A percentile compares a stretch with the other conserved stretches of the same genome.
Conservation (phyloP, 2,329 filamentous ascomycete genomes). For the Truncatella angustata region DNA sequence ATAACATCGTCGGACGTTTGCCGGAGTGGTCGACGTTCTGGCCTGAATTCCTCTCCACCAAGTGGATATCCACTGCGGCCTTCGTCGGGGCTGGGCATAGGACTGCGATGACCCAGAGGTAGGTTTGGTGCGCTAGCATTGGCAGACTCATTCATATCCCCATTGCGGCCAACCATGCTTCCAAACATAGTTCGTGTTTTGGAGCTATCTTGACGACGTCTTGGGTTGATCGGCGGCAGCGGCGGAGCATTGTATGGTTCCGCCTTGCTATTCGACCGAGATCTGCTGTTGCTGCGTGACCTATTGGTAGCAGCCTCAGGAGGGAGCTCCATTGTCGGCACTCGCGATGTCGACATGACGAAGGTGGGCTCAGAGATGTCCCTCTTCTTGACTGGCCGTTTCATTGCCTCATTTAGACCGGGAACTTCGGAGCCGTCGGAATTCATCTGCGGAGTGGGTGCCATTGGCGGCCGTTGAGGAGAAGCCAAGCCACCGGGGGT, state of each 20-base stretch:
- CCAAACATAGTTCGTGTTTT: slow-evolving; percentile 39
- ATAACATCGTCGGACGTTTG: slow-evolving; percentile 43
- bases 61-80: slow-evolving; percentile 24
- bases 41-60: slow-evolving; percentile 39
- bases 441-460: slow-evolving; percentile 26
- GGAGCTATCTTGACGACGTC: slow-evolving; percentile 40
- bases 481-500: slow-evolving; percentile 31
- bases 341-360: slow-evolving; percentile 43
- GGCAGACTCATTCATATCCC: slow-evolving; percentile 28
- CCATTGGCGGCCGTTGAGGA: slow-evolving; percentile 32
- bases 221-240: slow-evolving; percentile 58
- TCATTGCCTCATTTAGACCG: slow-evolving; percentile 37
- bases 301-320: slow-evolving; percentile 27
- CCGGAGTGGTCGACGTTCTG: slow-evolving; percentile 39
- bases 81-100: slow-evolving; percentile 15
- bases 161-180: slow-evolving; percentile 32
- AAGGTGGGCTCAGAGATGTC: slow-evolving; percentile 53
- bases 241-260: slow-evolving; percentile 42
- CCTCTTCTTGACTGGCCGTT: slow-evolving; percentile 40
- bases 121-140: slow-evolving; percentile 30
- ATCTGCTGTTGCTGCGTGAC: slow-evolving; percentile 37
- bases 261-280: slow-evolving; percentile 35
- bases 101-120: slow-evolving; percentile 20
- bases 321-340: slow-evolving; percentile 40
- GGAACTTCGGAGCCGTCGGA: slow-evolving; percentile 21